Conservation (phyloP, 441 rosid genomes). For the Syzygium malaccense region DNA sequence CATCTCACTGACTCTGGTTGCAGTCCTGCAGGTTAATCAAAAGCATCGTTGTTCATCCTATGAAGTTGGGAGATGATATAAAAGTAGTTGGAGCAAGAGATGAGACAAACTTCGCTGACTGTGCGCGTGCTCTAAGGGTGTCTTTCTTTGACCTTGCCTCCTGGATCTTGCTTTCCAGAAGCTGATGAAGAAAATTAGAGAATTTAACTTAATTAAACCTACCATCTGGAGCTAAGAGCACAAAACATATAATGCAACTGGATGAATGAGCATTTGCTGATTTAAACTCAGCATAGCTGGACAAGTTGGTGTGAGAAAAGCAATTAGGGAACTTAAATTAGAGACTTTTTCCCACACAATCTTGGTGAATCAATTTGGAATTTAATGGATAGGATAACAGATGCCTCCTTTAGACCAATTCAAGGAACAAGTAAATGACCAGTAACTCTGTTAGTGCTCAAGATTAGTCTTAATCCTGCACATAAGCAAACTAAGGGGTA, state of each 20-base stretch:
- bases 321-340: neutral
- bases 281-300: neutral
- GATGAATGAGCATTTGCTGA: neutral
- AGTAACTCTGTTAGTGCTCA: neutral
- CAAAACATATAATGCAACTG: neutral
- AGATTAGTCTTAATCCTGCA: neutral
- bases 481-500: neutral
- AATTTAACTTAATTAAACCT: neutral
- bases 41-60: neutral
- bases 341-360: neutral
- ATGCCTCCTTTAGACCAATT: neutral
- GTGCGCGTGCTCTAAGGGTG: conserved; percentile 19
- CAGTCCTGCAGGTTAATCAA: conserved; percentile 24
- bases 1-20: conserved; percentile 49
- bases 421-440: neutral
- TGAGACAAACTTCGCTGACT: conserved; percentile 16
- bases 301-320: neutral
- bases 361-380: neutral
- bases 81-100: neutral
- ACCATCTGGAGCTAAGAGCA: neutral
- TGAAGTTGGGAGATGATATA: neutral
- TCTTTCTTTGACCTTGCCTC: conserved; percentile 26
- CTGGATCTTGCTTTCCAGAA: conserved; percentile 24
- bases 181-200: conserved; percentile 1
- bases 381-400: neutral